Evolutionary conservation across 1,284 basidiomycete species (phyloP).

Genomic region (Tilletia caries): DNA sequence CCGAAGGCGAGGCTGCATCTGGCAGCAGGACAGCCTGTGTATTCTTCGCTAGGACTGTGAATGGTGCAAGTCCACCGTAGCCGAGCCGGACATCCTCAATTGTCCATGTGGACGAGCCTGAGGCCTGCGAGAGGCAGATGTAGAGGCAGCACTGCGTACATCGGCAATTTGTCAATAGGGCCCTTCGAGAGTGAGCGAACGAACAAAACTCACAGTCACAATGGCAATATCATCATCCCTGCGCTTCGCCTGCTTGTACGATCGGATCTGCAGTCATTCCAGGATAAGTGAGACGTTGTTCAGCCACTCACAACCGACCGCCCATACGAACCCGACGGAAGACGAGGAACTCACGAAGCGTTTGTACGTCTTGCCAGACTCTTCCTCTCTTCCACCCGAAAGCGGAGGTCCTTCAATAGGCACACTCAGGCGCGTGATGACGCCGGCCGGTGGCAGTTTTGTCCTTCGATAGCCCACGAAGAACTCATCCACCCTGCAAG

Average conservation of each 20-base stretch:
- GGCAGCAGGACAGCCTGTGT: slow-evolving; percentile 33
- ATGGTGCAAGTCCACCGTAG: slow-evolving; percentile 55
- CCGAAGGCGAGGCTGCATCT: not conserved
- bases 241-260: slow-evolving; percentile 55
- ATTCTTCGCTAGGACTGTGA: slow-evolving; percentile 33
- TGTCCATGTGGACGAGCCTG: slow-evolving; percentile 11
- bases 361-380: slow-evolving; percentile 23
- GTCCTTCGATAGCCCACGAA: slow-evolving; percentile 55
- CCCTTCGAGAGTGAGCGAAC: not conserved
- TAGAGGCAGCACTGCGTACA: slow-evolving; percentile 17
- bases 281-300: not conserved
- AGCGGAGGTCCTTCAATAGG: slow-evolving; percentile 28
- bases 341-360: slow-evolving; percentile 23
- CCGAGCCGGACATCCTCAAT: slow-evolving; percentile 43
- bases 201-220: slow-evolving; percentile 48
- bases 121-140: slow-evolving; percentile 10
- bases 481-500: slow-evolving; percentile 32
- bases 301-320: too few species aligned
- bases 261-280: slow-evolving; percentile 22
- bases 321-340: not conserved
- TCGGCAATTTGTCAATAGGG: not conserved
- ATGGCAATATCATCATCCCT: slow-evolving; percentile 56
- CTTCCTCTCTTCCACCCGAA: slow-evolving; percentile 12
- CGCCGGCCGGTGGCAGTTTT: slow-evolving; percentile 41
- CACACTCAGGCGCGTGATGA: slow-evolving; percentile 46